Evolutionary conservation across 1,139 yeast species (phyloP).

Genomic region (Blastobotrys proliferans): DNA sequence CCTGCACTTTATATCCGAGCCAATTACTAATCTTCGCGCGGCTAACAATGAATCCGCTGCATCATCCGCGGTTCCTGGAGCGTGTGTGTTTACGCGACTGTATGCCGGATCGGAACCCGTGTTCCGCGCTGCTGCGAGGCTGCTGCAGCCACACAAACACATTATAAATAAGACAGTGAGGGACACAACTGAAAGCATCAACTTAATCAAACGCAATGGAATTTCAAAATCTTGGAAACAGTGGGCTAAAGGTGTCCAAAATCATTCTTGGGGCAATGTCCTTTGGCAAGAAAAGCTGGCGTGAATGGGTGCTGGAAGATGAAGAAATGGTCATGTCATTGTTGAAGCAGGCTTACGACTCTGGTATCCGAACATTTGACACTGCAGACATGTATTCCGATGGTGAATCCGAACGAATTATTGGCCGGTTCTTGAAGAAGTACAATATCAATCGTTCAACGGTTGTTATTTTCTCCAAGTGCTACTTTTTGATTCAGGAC

Average conservation of each 20-base stretch:
- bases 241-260: conserved; percentile 49
- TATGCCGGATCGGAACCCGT: too few species aligned
- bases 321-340: conserved; percentile 40
- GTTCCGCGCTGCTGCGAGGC: too few species aligned
- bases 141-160: too few species aligned
- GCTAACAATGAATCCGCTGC: too few species aligned
- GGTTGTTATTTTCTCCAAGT: conserved; percentile 47
- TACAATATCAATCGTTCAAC: conserved; percentile 44
- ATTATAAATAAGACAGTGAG: too few species aligned
- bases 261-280: conserved; percentile 58
- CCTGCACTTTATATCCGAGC: too few species aligned
- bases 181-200: background rate
- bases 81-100: too few species aligned
- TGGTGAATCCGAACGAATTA: conserved; percentile 41
- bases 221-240: conserved; percentile 46
- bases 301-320: conserved; percentile 48
- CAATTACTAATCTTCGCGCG: too few species aligned
- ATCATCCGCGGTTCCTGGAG: too few species aligned
- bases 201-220: conserved; percentile 26
- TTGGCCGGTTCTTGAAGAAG: conserved; percentile 44
- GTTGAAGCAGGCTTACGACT: conserved; percentile 47
- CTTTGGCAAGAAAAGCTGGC: conserved; percentile 46
- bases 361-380: conserved; percentile 52
- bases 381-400: conserved; percentile 51
- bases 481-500: conserved; percentile 50